Evolutionary conservation across 148 eudicot genomes (phyloP).

Genomic region (Chenopodium formosanum): DNA sequence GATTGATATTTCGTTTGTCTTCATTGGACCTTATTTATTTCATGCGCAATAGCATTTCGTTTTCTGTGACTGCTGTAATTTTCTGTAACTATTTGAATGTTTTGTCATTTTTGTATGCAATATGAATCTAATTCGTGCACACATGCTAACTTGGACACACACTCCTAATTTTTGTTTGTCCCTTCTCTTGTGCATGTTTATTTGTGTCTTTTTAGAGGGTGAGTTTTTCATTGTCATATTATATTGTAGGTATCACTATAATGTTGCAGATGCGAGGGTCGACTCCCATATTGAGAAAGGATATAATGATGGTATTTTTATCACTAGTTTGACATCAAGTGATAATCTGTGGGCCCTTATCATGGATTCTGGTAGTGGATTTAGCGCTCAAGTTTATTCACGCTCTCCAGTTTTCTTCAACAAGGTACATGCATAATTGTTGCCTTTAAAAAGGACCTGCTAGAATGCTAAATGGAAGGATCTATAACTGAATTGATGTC

Average conservation of each 20-base stretch:
- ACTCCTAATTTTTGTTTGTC: too few relatives aligned
- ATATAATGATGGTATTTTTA: slow-evolving; percentile 70
- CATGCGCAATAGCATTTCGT: not conserved
- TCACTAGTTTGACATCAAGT: slow-evolving; percentile 77
- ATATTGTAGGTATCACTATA: slow-evolving; percentile 78
- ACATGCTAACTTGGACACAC: too few relatives aligned
- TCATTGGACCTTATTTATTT: not conserved
- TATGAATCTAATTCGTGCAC: not conserved
- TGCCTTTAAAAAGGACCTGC: not conserved
- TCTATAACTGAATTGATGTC: not conserved
- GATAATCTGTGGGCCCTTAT: slow-evolving; percentile 81
- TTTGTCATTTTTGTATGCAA: not conserved
- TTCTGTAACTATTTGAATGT: not conserved
- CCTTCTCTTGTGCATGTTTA: not conserved
- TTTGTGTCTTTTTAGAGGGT: not conserved
- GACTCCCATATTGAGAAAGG: slow-evolving; percentile 84
- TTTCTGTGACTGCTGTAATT: not conserved
- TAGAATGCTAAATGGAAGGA: not conserved
- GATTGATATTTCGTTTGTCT: not conserved
- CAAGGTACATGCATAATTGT: slow-evolving; percentile 50
- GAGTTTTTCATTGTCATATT: not conserved
- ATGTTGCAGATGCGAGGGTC: slow-evolving; percentile 76
- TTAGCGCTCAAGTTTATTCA: slow-evolving; percentile 69
- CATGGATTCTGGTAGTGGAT: slow-evolving; percentile 96
- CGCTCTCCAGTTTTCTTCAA: slow-evolving; percentile 74